Base-by-base conservation (phyloP, 257 asterid genomes). In the Buddleja alternifolia region DNA sequence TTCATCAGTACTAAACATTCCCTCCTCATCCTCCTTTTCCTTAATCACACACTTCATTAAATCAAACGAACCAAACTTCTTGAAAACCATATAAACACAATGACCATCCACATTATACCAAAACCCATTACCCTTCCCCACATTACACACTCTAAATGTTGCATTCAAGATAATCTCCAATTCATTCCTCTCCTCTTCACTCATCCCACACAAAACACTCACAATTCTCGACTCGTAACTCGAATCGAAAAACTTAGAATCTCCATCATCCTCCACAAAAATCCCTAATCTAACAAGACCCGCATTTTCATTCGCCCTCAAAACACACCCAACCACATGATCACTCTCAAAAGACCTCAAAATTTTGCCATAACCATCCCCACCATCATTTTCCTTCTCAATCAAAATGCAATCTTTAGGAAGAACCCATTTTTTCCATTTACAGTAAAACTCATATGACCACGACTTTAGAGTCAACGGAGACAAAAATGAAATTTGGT, bases 371-470 rank as follows among this genome's bases (percentile, higher is more conserved):
- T 10, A 46, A 51, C 34, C 69, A 11, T 76, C 63, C 70, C 70
- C 82, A 36, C 55, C 76, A 60, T 78, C 80, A 32, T 34, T 37
- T 11, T 40, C 72, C 50, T 50, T 42, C 53, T 80, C 88, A 66
- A 76, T 60, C 71, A 54, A 66, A 56, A 93, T 60, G 34, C 79
- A 61, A 59, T 78, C 92, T 12, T 67, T 63, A 3, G 85, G 88
- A 37, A 93, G 71, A 60, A 93, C 48, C 99, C 99, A 90, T 57
- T 72, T 79, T 61, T 68, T 85, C 97, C 99, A 93, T 29, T 72
- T 66, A 32, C 71, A 56, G 59, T 80, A 85, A 70, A 90, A 85
- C 40, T 90, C 91, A 66, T 46, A 71, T 4, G 95, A 70, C 95
- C 93, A 86, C 20, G 82, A 74, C 69, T 69, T 75, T 50, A 81